phyloP scores from a whole-genome alignment of 495 filamentous ascomycete species.

The Letharia columbiana region DNA sequence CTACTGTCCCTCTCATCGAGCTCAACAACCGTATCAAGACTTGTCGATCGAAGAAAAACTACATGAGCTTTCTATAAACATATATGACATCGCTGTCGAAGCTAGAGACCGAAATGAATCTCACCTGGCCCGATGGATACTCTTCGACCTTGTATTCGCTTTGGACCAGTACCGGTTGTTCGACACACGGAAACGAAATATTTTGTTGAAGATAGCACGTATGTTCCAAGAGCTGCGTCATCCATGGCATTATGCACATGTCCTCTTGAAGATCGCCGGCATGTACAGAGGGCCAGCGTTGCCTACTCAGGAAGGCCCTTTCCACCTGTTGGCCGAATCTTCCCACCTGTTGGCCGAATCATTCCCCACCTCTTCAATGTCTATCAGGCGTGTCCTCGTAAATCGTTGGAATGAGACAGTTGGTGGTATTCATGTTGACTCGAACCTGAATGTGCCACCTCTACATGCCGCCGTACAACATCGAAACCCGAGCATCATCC shows the following conservation, averaged over 20 bases:
- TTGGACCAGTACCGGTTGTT: not conserved
- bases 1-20: not conserved
- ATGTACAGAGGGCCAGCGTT: not conserved
- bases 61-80: not conserved
- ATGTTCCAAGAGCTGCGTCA: not conserved
- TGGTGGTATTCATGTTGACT: not conserved
- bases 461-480: not conserved
- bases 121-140: not conserved
- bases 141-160: not conserved
- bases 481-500: not conserved
- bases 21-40: not conserved
- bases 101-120: not conserved
- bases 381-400: not conserved
- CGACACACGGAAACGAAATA: not conserved
- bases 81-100: not conserved
- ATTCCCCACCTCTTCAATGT: not conserved
- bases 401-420: not conserved
- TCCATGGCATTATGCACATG: not conserved
- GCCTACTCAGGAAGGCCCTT: not conserved
- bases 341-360: not conserved
- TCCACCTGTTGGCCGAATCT: not conserved
- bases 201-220: not conserved
- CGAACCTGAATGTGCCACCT: not conserved
- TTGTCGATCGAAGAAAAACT: constrained; percentile 1
- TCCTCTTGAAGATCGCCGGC: not conserved